Conservation (phyloP, 352 stramenopile genomes). For the Globisporangium rhizosaccharum region DNA sequence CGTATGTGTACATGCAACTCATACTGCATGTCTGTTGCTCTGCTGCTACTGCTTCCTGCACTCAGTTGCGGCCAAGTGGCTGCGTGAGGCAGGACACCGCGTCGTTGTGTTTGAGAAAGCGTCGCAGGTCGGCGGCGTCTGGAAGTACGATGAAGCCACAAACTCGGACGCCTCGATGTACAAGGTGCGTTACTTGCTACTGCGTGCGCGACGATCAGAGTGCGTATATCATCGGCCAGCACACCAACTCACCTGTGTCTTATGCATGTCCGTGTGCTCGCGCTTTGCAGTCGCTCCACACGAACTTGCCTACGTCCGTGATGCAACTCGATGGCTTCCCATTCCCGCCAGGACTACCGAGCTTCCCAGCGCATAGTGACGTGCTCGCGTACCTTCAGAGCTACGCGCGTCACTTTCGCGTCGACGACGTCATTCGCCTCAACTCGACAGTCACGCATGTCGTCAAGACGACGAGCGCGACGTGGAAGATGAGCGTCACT, state of each 20-base stretch:
- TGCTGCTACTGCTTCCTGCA: slow-evolving; percentile 3
- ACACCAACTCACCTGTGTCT: not conserved
- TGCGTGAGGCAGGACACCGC: slow-evolving; percentile 57
- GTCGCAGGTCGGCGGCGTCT: slow-evolving; percentile 58
- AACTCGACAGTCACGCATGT: slow-evolving; percentile 48
- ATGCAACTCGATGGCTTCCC: slow-evolving; percentile 74
- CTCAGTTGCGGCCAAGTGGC: slow-evolving; percentile 61
- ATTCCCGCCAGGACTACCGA: slow-evolving; percentile 46
- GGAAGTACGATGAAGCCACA: slow-evolving; percentile 60
- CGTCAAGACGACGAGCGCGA: slow-evolving; percentile 20
- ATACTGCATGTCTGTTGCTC: not conserved
- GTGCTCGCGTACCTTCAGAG: slow-evolving; percentile 68
- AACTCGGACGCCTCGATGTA: slow-evolving; percentile 60
- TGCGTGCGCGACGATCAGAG: not conserved
- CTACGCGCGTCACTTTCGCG: slow-evolving; percentile 51
- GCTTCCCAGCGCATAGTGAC: slow-evolving; percentile 55
- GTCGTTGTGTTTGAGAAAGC: slow-evolving; percentile 76
- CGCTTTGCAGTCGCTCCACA: slow-evolving; percentile 54
- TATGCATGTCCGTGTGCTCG: not conserved
- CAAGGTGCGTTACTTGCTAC: slow-evolving; percentile 26
- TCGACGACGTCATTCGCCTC: slow-evolving; percentile 43
- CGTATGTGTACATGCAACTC: not conserved
- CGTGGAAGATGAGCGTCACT: slow-evolving; percentile 1
- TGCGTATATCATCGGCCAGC: not conserved
- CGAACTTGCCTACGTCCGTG: slow-evolving; percentile 71